These are phyloP conservation scores for Metschnikowia noctiluminum DNA, from an alignment of 805 yeast genomes.

Conservation along the genomic window DNA sequence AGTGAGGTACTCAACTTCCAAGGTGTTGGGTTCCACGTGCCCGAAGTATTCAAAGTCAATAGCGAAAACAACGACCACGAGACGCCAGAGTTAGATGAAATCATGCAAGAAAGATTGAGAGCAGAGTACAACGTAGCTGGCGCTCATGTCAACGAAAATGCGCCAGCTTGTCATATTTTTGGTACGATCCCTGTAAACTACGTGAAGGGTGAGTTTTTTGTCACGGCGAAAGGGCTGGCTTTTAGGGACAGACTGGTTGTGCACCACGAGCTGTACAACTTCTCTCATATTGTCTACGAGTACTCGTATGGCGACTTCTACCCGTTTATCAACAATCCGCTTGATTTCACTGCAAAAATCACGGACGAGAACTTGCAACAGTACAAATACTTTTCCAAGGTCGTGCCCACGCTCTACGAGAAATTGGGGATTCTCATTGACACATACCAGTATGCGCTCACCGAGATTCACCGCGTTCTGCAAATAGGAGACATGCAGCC, in stretches of 20 bases:
- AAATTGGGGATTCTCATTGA: slow-evolving; percentile 69
- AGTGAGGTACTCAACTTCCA: slow-evolving; percentile 71
- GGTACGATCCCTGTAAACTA: slow-evolving; percentile 83
- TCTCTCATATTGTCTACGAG: slow-evolving; percentile 82
- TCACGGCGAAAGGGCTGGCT: slow-evolving; percentile 74
- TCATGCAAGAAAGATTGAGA: slow-evolving; percentile 60
- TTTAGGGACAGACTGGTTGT: slow-evolving; percentile 48
- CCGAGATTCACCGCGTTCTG: slow-evolving; percentile 42
- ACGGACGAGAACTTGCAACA: slow-evolving; percentile 48
- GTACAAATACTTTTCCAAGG: slow-evolving; percentile 66
- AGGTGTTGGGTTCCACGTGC: slow-evolving; percentile 57
- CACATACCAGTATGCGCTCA: slow-evolving; percentile 82
- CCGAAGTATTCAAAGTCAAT: slow-evolving; percentile 45
- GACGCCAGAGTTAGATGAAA: slow-evolving; percentile 61
- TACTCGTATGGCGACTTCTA: slow-evolving; percentile 88
- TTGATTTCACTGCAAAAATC: slow-evolving; percentile 67
- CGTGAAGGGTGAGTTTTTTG: slow-evolving; percentile 81
- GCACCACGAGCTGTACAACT: slow-evolving; percentile 55
- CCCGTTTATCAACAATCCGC: slow-evolving; percentile 83
- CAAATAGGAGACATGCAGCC: slow-evolving; percentile 20
- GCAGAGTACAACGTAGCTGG: slow-evolving; percentile 58
- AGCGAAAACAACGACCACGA: slow-evolving; percentile 46
- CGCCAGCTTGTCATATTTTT: slow-evolving; percentile 81
- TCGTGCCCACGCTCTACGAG: slow-evolving; percentile 79
- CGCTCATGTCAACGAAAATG: slow-evolving; percentile 44